A percentile compares a stretch with the other conserved stretches of the same genome.
Evolutionary conservation across 768 basidiomycete species (phyloP).

Genomic region (Hygrophorus pudorinus): DNA sequence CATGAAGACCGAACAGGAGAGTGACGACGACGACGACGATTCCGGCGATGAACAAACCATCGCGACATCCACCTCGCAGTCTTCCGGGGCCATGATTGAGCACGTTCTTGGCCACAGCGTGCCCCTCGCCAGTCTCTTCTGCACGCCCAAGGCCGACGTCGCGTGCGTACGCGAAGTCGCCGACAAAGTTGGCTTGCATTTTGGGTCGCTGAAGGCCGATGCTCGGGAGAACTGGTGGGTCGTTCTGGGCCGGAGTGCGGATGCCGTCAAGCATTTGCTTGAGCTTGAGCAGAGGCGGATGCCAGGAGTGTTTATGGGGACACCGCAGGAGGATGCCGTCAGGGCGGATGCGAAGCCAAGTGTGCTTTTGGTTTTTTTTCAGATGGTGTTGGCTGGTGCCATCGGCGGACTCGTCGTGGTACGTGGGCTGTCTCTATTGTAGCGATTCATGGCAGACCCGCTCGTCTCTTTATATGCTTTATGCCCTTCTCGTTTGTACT

Average conservation of each 20-base stretch:
- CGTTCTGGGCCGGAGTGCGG: conserved; percentile 19
- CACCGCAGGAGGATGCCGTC: not conserved
- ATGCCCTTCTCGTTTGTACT: not conserved
- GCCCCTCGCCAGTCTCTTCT: conserved; percentile 22
- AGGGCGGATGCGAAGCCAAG: too few species aligned
- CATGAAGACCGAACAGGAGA: conserved; percentile 9
- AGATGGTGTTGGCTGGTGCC: conserved; percentile 1
- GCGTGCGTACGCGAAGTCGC: conserved; percentile 17
- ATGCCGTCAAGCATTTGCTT: conserved; percentile 18
- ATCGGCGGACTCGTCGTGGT: conserved; percentile 6
- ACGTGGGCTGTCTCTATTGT: conserved; percentile 3
- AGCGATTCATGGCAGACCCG: conserved; percentile 3
- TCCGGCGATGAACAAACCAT: conserved; percentile 1
- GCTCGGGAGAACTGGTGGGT: conserved; percentile 20
- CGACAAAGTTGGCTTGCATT: conserved; percentile 17
- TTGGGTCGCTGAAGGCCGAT: conserved; percentile 14
- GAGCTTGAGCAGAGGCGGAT: conserved; percentile 15
- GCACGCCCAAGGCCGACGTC: conserved; percentile 17
- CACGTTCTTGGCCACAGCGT: conserved; percentile 4
- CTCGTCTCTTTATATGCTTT: not conserved
- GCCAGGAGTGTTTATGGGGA: conserved; percentile 11
- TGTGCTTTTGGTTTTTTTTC: conserved; percentile 3
- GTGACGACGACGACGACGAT: conserved; percentile 5
- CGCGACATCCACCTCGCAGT: not conserved
- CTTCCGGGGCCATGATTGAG: conserved; percentile 1